These are phyloP conservation scores for Xylaria sp. DNA, from an alignment of 2,329 filamentous ascomycete genomes.

Conservation along the genomic window DNA sequence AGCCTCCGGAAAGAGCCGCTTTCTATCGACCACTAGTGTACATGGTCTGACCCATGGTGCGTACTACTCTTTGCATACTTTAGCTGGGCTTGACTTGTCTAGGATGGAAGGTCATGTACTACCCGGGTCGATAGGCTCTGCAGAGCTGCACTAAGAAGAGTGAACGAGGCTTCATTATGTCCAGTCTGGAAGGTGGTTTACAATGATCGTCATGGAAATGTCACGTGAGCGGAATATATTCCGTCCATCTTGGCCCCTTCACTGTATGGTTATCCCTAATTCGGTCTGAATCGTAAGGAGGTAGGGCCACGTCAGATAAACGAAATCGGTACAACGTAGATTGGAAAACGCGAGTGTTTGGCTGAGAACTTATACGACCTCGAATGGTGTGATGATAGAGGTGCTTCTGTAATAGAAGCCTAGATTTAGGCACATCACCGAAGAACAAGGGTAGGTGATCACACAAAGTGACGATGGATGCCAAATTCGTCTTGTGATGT, in stretches of 20 bases:
- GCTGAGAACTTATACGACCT: too few species aligned
- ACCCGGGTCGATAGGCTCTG: background rate
- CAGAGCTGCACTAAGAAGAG: slow-evolving; percentile 3
- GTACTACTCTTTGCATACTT: background rate
- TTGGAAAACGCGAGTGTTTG: too few species aligned
- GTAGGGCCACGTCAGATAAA: too few species aligned
- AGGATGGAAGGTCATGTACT: slow-evolving; percentile 23
- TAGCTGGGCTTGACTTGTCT: slow-evolving; percentile 4
- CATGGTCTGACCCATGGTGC: background rate
- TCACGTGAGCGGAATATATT: slow-evolving; percentile 31
- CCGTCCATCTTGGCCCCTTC: slow-evolving; percentile 9
- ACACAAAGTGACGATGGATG: background rate
- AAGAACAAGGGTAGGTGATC: background rate
- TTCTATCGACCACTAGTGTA: background rate
- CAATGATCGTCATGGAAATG: slow-evolving; percentile 6
- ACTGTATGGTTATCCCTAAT: background rate
- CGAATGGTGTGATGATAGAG: too few species aligned
- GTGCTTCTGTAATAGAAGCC: background rate
- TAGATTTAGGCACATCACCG: background rate
- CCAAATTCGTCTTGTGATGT: background rate
- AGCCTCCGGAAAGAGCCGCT: slow-evolving; percentile 18
- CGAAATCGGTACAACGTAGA: too few species aligned
- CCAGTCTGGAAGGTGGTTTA: slow-evolving; percentile 28
- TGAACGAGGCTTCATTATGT: background rate
- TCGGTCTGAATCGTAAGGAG: background rate